Evolutionary conservation across 352 stramenopile species (phyloP).

Genomic region (Phytophthora aleatoria): DNA sequence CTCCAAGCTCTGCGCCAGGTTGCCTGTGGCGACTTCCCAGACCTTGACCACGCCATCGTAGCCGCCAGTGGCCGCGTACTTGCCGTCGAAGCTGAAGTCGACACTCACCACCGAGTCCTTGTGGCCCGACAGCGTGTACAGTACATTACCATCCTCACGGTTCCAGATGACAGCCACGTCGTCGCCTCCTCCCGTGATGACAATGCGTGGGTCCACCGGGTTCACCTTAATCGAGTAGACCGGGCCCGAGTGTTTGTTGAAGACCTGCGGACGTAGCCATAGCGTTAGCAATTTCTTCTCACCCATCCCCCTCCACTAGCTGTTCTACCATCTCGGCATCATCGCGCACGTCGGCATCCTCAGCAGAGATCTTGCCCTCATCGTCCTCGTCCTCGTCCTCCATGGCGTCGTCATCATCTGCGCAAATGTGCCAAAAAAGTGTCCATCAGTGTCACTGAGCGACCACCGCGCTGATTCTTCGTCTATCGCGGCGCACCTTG

Average conservation of each 20-base stretch:
- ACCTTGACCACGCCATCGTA: constrained; percentile 89
- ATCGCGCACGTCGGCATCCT: constrained; percentile 76
- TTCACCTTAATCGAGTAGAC: constrained; percentile 88
- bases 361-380: constrained; percentile 63
- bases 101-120: constrained; percentile 85
- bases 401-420: constrained; percentile 75
- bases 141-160: constrained; percentile 74
- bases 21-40: constrained; percentile 88
- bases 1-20: constrained; percentile 82
- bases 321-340: constrained; percentile 65
- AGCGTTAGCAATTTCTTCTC: not conserved
- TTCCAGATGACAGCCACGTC: constrained; percentile 89
- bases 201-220: constrained; percentile 76
- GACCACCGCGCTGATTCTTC: not conserved
- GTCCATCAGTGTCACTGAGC: not conserved
- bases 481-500: constrained; percentile 45
- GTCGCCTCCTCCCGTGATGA: constrained; percentile 84
- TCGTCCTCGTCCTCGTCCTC: constrained; percentile 60
- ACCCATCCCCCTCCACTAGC: not conserved
- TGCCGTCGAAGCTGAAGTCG: constrained; percentile 88
- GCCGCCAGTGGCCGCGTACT: constrained; percentile 85
- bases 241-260: constrained; percentile 72
- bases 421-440: not conserved
- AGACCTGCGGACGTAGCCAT: constrained; percentile 51
- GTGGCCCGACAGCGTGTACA: constrained; percentile 82